A percentile compares a stretch with the other conserved stretches of the same genome.
phyloP scores from a whole-genome alignment of 2,329 filamentous ascomycete genomes.

The Colletotrichum musae region DNA sequence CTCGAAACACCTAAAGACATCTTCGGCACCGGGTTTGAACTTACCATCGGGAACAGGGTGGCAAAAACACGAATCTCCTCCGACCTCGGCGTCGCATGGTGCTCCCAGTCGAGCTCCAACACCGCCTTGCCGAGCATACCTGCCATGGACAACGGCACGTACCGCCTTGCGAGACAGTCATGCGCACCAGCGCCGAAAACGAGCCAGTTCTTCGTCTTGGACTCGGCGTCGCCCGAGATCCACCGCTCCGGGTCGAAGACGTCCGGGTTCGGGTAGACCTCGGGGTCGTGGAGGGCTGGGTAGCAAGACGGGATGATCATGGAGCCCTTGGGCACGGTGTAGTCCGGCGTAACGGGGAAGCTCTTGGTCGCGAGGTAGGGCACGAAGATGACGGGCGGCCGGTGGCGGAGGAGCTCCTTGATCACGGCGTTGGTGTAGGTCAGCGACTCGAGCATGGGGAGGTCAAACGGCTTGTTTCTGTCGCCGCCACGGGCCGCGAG shows the following conservation, averaged over 20 bases:
- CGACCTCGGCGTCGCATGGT: slow-evolving; percentile 62
- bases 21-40: slow-evolving; percentile 37
- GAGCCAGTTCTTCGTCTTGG: slow-evolving; percentile 67
- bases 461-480: slow-evolving; percentile 54
- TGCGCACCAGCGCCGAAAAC: slow-evolving; percentile 67
- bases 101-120: slow-evolving; percentile 64
- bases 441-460: slow-evolving; percentile 63
- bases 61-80: slow-evolving; percentile 68
- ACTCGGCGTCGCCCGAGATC: slow-evolving; percentile 65
- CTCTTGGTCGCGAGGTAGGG: slow-evolving; percentile 64
- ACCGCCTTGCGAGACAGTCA: slow-evolving; percentile 64
- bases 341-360: slow-evolving; percentile 62
- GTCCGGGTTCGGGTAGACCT: slow-evolving; percentile 62
- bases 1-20: neutral
- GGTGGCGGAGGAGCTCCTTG: slow-evolving; percentile 66
- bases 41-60: slow-evolving; percentile 63
- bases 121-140: slow-evolving; percentile 68
- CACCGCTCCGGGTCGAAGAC: slow-evolving; percentile 66
- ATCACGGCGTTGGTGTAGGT: slow-evolving; percentile 67
- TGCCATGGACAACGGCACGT: slow-evolving; percentile 65
- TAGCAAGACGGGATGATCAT: slow-evolving; percentile 67
- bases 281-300: slow-evolving; percentile 64
- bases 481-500: slow-evolving; percentile 60
- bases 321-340: slow-evolving; percentile 64
- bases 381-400: slow-evolving; percentile 69